Evolutionary conservation across 768 basidiomycete species (phyloP).

Genomic region (Pleurotus salmoneostramineus): DNA sequence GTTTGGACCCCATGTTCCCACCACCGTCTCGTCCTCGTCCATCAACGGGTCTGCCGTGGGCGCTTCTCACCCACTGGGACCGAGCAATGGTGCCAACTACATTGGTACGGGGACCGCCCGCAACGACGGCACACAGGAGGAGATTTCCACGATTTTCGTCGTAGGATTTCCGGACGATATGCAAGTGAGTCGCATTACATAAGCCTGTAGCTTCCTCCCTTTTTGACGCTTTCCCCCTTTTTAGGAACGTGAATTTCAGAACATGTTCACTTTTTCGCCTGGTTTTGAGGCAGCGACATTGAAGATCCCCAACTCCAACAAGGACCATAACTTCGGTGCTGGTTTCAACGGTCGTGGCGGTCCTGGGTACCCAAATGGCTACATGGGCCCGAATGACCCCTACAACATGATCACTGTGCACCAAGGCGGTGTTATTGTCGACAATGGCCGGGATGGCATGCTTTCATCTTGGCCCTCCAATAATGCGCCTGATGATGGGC

Average conservation of each 20-base stretch:
- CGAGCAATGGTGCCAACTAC: constrained; percentile 13
- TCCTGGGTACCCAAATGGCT: constrained; percentile 30
- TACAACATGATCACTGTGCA: constrained; percentile 83
- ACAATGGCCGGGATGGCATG: constrained; percentile 67
- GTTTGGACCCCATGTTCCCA: constrained; percentile 65
- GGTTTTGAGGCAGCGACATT: constrained; percentile 98
- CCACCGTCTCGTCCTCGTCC: constrained; percentile 24
- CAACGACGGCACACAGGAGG: constrained; percentile 52
- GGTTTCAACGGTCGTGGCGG: constrained; percentile 19
- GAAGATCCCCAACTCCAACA: constrained; percentile 83
- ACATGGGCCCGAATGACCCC: constrained; percentile 66
- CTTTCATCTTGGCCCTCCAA: constrained; percentile 65
- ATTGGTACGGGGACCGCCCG: constrained; percentile 19
- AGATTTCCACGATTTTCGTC: constrained; percentile 96
- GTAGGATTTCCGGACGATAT: constrained; percentile 99
- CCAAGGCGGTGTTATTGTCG: constrained; percentile 80
- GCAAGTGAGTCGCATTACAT: constrained; percentile 58
- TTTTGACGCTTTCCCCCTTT: constrained; percentile 14
- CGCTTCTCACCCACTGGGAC: constrained; percentile 21
- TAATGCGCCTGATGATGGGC: constrained; percentile 24
- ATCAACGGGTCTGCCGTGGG: constrained; percentile 15
- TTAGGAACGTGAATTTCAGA: constrained; percentile 98
- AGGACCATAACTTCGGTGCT: constrained; percentile 72
- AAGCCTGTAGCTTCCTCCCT: not conserved
- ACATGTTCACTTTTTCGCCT: constrained; percentile 95